Evolutionary conservation across 768 basidiomycete species (phyloP), one percentile per base, ranked within the genome.

Genomic region (Serendipita vermifera): DNA sequence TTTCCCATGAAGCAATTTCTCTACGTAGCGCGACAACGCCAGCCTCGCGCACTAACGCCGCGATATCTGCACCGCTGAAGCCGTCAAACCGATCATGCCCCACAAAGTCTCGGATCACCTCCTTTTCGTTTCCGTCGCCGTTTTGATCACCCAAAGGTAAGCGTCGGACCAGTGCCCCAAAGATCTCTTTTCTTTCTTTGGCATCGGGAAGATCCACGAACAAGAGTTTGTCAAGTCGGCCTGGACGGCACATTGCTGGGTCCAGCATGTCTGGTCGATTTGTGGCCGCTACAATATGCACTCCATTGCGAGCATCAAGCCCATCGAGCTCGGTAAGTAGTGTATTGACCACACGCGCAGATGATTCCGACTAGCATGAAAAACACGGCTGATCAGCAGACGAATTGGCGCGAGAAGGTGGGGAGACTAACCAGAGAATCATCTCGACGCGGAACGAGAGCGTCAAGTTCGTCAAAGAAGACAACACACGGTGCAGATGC

Each of bases 241-340:
- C 92, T 0, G 93, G 93, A n/a, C 92, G 85, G 55, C 90, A 88
- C 91, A 94, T 93, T 5, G 93, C 92, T 0, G 92, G 93, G 65
- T 97, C 92, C 58, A 96, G 92, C 83, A 94, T 94, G 71, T 97
- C 91, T 1, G 92, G 92, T 11, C 92, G 76, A 68, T 94, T 97
- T 29, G 91, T 96, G 5, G 93, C 93, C 0, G 86, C 92, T 58
- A 96, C 89, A 38, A 97, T 91, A 63, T 91, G 93, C 58, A 96
- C 89, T 36, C 78, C 77, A 68, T 87, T 89, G 32, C 90, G 80
- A 1, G 80, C 73, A 59, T 92, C 88, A 24, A 97, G 82, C 0
- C 92, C 92, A 61, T 96, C 92, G 20, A 97, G 81, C 66, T 96
- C 92, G 5, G 92, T 93, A 3, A 96, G 76, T 4, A 97, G 79